Conservation (phyloP, 257 asterid genomes). For the Salvia splendens region DNA sequence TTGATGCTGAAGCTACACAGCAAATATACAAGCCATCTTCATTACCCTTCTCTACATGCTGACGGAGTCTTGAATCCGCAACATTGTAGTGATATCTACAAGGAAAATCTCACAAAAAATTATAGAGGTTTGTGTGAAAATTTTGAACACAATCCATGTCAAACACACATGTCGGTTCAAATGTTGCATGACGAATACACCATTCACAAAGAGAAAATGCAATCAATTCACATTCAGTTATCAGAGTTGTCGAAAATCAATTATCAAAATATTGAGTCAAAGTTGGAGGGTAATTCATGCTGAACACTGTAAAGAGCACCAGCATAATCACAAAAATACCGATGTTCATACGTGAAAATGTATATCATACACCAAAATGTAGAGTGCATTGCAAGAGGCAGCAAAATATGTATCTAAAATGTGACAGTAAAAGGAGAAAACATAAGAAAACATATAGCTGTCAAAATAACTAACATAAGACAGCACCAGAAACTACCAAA, state of each 20-base stretch:
- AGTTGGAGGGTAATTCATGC: neutral
- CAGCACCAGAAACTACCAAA: neutral
- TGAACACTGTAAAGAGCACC: neutral
- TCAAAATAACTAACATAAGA: neutral
- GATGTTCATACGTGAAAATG: neutral
- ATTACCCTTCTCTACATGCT: slow-evolving; percentile 88
- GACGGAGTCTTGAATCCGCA: slow-evolving; percentile 80
- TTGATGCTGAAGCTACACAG: slow-evolving; percentile 90
- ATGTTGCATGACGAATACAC: neutral
- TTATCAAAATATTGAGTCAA: neutral
- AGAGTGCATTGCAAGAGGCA: neutral
- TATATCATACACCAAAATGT: neutral
- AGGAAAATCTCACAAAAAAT: neutral
- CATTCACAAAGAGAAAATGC: neutral
- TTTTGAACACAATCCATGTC: neutral
- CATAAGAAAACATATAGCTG: neutral
- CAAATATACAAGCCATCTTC: slow-evolving; percentile 91
- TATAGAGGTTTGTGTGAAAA: neutral
- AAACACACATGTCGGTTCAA: neutral
- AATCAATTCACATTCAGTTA: neutral
- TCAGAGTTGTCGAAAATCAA: neutral
- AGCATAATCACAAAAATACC: neutral
- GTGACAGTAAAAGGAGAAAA: no score
- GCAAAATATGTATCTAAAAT: neutral
- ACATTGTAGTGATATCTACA: slow-evolving; percentile 83